phyloP scores from a whole-genome alignment of 2,329 filamentous ascomycete species.

The Colletotrichum coccodes region DNA sequence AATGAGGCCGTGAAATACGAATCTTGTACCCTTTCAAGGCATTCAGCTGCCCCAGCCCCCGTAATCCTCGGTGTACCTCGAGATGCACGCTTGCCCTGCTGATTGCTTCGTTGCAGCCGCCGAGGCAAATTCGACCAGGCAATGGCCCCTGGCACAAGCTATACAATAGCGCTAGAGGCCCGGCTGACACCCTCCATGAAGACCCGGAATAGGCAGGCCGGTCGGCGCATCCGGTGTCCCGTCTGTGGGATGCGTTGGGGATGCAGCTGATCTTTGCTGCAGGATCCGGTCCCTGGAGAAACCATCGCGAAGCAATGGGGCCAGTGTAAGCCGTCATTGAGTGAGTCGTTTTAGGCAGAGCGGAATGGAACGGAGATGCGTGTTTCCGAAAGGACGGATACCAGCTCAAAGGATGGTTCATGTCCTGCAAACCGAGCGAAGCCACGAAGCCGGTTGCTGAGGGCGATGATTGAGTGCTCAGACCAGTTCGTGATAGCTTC shows the following conservation, averaged over 20 bases:
- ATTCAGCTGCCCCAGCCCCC: constrained; percentile 18
- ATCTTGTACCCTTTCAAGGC: constrained; percentile 7
- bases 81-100: constrained; percentile 1
- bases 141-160: constrained; percentile 12
- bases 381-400: not conserved
- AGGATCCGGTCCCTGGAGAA: constrained; percentile 21
- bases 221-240: constrained; percentile 27
- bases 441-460: constrained; percentile 17
- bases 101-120: constrained; percentile 28
- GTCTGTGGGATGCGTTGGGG: constrained; percentile 27
- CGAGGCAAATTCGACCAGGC: constrained; percentile 27
- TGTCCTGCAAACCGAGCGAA: not conserved
- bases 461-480: not conserved
- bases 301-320: not conserved
- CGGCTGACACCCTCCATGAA: constrained; percentile 22
- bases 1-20: not conserved
- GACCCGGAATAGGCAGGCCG: constrained; percentile 31
- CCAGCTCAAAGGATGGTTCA: not conserved
- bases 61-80: constrained; percentile 6
- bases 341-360: not conserved
- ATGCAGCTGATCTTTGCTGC: constrained; percentile 17
- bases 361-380: not conserved
- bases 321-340: not conserved
- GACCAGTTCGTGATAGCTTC: constrained; percentile 26
- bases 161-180: not conserved